These are phyloP conservation scores for Cryomyces antarcticus DNA, from an alignment of 495 filamentous ascomycete genomes.

Conservation along the genomic window DNA sequence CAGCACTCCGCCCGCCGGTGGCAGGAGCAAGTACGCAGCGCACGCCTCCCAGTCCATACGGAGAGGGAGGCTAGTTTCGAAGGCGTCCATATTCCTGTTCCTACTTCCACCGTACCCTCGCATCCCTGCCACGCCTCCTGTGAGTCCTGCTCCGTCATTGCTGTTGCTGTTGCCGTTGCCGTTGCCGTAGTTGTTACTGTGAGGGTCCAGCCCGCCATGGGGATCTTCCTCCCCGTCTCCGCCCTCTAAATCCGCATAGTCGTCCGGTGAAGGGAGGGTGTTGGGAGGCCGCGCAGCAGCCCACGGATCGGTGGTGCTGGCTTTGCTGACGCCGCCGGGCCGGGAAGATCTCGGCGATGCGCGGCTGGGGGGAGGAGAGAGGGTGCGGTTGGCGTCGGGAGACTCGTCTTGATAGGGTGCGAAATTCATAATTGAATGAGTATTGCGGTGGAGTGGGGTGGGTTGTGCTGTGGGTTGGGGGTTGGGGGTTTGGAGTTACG, in stretches of 20 bases:
- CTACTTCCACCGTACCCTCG: conserved; percentile 6
- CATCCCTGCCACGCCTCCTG: neutral
- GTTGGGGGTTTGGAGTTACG: too few relatives aligned
- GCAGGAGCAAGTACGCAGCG: conserved; percentile 71
- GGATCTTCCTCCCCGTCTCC: conserved; percentile 2
- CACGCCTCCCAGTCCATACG: conserved; percentile 65
- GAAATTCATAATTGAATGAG: conserved; percentile 51
- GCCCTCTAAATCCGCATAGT: neutral
- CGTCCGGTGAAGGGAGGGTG: conserved; percentile 18
- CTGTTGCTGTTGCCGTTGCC: conserved; percentile 1
- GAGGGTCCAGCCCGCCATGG: too few relatives aligned
- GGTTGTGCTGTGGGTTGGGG: too few relatives aligned
- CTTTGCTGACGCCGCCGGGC: conserved; percentile 9
- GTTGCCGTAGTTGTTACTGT: neutral
- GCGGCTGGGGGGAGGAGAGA: conserved; percentile 36
- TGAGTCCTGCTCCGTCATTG: conserved; percentile 3
- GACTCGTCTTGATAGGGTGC: conserved; percentile 85
- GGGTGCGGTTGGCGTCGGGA: conserved; percentile 52
- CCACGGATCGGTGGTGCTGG: neutral
- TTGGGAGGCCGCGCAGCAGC: conserved; percentile 21
- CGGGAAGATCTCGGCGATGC: conserved; percentile 31
- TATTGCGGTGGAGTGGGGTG: neutral
- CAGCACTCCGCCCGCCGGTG: conserved; percentile 71
- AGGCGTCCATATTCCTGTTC: conserved; percentile 30
- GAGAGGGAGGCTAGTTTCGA: conserved; percentile 50